Evolutionary conservation across 768 basidiomycete genomes (phyloP), one percentile per base, ranked within the genome.

Genomic region (Tylopilus felleus): DNA sequence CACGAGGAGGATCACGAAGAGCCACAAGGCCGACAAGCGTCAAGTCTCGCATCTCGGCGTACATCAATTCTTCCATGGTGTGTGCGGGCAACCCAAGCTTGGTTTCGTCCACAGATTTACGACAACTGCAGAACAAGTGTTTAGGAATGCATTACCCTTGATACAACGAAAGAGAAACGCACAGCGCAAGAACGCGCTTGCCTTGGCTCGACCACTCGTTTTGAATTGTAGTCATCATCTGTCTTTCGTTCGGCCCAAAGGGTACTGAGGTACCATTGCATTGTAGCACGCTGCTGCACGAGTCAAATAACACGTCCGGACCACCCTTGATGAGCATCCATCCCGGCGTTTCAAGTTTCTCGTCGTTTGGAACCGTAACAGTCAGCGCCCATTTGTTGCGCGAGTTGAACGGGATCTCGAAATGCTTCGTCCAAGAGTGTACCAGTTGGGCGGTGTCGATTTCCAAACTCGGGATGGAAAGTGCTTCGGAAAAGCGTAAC

Each of bases 1-100:
- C 74, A 17, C 82, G 75, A n/a, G 81, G 82, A 14, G 82, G 82
- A 57, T 84, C 83, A 58, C 75, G 74, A 55, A 84, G 74, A n/a
- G 76, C 81, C 17, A 78, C 73, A 1, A 84, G 73, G 13, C 80
- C 80, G 8, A 80, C 67, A 53, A 83, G 73, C 4, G 71, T 76
- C 55, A 82, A 70, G 29, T 69, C 72, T 17, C 63, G 44, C 51
- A 65, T 72, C 65, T 58, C 77, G 52, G 50, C 65, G 56, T 63
- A 74, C 62, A 72, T 73, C 22, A 76, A 67, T 28, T 82, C 77
- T 31, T 69, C 66, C 57, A 71, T 52, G 27, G 61, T 19, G n/a
- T 66, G 62, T 13, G 63, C 53, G 21, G 62, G 46, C 14, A 70
- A 46, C 6, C 52, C 64, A 9, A 65, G 31, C 35, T 66, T 49